A percentile compares a stretch with the other conserved stretches of the same genome.
Evolutionary conservation across 2,329 filamentous ascomycete genomes (phyloP).

Genomic region (Verticillium longisporum): DNA sequence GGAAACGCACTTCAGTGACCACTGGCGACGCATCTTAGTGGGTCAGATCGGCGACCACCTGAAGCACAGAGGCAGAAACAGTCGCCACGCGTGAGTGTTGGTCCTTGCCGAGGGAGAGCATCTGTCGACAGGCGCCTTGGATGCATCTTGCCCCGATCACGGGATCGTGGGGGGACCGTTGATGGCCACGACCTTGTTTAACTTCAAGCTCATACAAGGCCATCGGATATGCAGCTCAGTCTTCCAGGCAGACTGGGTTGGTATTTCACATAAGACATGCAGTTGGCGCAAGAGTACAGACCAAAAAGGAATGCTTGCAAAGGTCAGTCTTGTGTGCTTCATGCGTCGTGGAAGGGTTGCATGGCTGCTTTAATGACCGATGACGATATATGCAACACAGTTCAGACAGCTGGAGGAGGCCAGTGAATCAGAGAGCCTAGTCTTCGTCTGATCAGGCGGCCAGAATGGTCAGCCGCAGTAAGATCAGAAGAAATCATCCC

Average conservation of each 20-base stretch:
- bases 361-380: too few species aligned
- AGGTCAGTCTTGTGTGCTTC: too few species aligned
- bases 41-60: neutral
- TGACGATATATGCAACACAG: neutral
- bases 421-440: neutral
- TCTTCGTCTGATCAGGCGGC: neutral
- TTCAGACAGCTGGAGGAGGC: neutral
- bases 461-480: neutral
- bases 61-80: neutral
- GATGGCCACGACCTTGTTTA: neutral
- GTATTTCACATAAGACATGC: too few species aligned
- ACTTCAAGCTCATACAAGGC: neutral
- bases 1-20: neutral
- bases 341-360: too few species aligned
- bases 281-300: too few species aligned
- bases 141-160: neutral
- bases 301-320: too few species aligned
- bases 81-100: neutral
- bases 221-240: neutral
- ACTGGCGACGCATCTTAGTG: neutral
- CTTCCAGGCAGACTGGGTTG: neutral
- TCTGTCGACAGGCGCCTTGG: neutral
- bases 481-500: neutral
- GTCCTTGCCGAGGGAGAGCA: neutral
- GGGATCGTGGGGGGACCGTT: neutral